These are phyloP conservation scores for Aspergillus novofumigatus DNA, from an alignment of 2,329 filamentous ascomycete species.

Conservation along the genomic window DNA sequence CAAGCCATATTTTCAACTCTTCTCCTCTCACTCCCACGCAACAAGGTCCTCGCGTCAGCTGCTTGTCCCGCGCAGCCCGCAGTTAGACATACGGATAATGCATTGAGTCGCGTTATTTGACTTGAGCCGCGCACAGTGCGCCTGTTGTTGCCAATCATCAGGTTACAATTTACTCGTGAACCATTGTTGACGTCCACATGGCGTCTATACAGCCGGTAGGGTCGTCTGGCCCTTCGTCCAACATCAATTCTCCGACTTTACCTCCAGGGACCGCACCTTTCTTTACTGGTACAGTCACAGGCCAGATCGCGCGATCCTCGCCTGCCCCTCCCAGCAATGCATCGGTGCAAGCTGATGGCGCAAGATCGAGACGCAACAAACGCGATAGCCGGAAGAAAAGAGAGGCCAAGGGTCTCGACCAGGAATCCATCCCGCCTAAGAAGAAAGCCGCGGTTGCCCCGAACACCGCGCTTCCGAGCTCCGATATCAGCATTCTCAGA, in stretches of 20 bases:
- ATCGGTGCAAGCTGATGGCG: slow-evolving; percentile 26
- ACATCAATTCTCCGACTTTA: slow-evolving; percentile 33
- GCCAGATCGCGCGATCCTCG: slow-evolving; percentile 30
- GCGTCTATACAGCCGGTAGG: slow-evolving; percentile 29
- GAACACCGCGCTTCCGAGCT: slow-evolving; percentile 33
- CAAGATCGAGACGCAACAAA: slow-evolving; percentile 39
- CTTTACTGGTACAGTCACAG: slow-evolving; percentile 24
- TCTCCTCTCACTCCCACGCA: neutral
- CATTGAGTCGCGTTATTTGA: neutral
- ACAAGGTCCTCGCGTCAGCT: neutral
- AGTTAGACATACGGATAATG: neutral
- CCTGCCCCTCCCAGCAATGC: slow-evolving; percentile 28
- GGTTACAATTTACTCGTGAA: neutral
- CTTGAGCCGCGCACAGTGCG: neutral
- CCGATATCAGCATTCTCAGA: slow-evolving; percentile 37
- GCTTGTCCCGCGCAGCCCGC: neutral
- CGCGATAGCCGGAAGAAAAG: slow-evolving; percentile 43
- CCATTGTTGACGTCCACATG: slow-evolving; percentile 17
- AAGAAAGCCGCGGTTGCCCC: slow-evolving; percentile 29
- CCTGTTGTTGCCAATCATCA: neutral
- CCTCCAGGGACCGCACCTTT: slow-evolving; percentile 26
- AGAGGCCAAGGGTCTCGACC: slow-evolving; percentile 40
- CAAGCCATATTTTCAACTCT: neutral
- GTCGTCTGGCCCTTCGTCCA: slow-evolving; percentile 34
- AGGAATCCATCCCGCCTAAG: slow-evolving; percentile 33